These are phyloP conservation scores for Pythium brachiatum DNA, from an alignment of 352 stramenopile genomes.

Conservation along the genomic window DNA sequence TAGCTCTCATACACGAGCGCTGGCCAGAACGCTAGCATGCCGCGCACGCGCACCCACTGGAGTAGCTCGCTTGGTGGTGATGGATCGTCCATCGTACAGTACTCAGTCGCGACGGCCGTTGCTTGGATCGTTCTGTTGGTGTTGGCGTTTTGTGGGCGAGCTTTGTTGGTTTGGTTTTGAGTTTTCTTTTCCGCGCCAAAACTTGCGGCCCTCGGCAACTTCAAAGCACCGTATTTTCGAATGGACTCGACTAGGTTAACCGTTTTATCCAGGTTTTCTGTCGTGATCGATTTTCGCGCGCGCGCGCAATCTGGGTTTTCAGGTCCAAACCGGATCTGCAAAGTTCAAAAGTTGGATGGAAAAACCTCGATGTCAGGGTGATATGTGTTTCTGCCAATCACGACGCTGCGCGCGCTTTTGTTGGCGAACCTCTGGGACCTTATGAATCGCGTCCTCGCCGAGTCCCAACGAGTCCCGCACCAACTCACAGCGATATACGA, in stretches of 20 bases:
- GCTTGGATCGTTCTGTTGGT: background rate
- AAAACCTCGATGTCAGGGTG: background rate
- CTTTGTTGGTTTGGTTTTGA: background rate
- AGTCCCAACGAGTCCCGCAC: background rate
- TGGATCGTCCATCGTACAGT: background rate
- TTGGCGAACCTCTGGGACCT: too few relatives aligned
- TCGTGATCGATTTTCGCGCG: background rate
- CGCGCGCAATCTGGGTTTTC: background rate
- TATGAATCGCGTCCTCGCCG: background rate
- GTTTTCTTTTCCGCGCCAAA: slow-evolving; percentile 3
- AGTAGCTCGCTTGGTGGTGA: slow-evolving; percentile 17
- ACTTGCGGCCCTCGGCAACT: slow-evolving; percentile 5
- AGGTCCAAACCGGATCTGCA: background rate
- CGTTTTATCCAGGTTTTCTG: slow-evolving; percentile 3
- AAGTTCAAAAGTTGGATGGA: background rate
- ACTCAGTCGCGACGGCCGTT: background rate
- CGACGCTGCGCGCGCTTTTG: background rate
- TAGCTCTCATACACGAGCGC: slow-evolving; percentile 66
- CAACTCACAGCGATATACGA: background rate
- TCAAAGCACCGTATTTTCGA: slow-evolving; percentile 4
- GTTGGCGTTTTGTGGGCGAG: background rate
- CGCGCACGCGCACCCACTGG: slow-evolving; percentile 52
- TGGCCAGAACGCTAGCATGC: slow-evolving; percentile 66
- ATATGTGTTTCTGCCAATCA: background rate
- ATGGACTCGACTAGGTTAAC: slow-evolving; percentile 19